Base-by-base conservation (phyloP, 2,329 filamentous ascomycete genomes). In the Fusarium sp. region DNA sequence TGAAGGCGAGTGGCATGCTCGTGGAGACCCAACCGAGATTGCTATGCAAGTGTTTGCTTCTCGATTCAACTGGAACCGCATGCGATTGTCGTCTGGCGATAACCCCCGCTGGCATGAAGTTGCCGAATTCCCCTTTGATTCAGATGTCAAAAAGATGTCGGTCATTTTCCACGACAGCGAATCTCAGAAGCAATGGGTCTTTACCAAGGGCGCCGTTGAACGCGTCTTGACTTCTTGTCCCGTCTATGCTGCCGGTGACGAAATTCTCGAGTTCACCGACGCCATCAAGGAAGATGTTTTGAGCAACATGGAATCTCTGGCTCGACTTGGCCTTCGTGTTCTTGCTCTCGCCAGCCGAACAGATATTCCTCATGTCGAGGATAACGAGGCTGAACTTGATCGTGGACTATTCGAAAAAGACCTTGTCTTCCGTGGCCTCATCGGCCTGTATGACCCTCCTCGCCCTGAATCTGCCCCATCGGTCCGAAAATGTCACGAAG, bases 101-200 rank as follows among this genome's bases (percentile, higher is more conserved):
- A 82, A 82, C 8, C 83, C 87, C 1, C 76, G 83, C 33, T 92
- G 89, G 89, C 83, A 82, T 25, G 85, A 92, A 73, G 82, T 91
- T 30, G 89, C 90, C 3, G 92, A 94, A 75, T 93, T 92, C 66
- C 92, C 91, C 0, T 94, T 94, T 71, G 92, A 94, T 77, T 93
- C 91, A 0, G 89, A 89, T 64, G 88, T 94, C 71, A 94, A 94
- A 84, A 92, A 91, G 76, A 94, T 94, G 92, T 92, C 91, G 0
- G 91, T 93, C 42, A 90, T 93, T 60, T 92, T 92, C 79, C 77
- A 86, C 47, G 80, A 86, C 28, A 75, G 74, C 19, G 78, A 82
- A 12, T 79, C 78, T 3, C 79, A 82, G 30, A 81, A 84, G 60
- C 84, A 85, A 72, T 85, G 81, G 80, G 82, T 89, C 52, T 90